A percentile compares a stretch with the other conserved stretches of the same genome.
phyloP scores from a whole-genome alignment of 148 eudicot genomes.

The Chenopodium suecicum region DNA sequence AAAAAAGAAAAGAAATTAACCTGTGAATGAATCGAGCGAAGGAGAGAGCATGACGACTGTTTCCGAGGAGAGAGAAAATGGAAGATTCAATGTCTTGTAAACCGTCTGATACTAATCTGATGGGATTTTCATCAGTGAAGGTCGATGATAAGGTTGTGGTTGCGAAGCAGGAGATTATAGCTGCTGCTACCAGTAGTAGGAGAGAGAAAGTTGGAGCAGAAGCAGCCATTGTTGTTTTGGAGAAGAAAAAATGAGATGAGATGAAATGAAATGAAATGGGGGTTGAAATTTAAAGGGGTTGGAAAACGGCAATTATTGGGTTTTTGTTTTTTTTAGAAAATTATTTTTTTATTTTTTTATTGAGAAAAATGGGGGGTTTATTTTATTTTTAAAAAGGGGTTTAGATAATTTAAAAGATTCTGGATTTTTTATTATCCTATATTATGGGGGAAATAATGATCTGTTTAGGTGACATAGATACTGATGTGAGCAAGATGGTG shows the following conservation, averaged over 20 bases:
- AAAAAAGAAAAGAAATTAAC: slow-evolving; percentile 17
- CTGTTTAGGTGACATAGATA: neutral
- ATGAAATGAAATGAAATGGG: too few species aligned
- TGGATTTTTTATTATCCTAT: neutral
- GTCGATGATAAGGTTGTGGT: slow-evolving; percentile 34
- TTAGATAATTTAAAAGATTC: too few species aligned
- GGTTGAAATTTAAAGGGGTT: too few species aligned
- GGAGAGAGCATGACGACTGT: slow-evolving; percentile 67
- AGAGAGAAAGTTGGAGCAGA: neutral
- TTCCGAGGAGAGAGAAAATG: slow-evolving; percentile 50
- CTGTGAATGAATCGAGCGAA: slow-evolving; percentile 84
- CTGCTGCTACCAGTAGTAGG: slow-evolving; percentile 24
- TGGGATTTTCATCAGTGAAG: slow-evolving; percentile 70
- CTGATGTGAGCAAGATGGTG: too few species aligned
- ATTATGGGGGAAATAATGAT: neutral
- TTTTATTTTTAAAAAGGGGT: too few species aligned
- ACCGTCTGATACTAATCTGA: slow-evolving; percentile 65
- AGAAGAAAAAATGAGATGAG: neutral
- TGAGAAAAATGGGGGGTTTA: neutral
- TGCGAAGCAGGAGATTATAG: slow-evolving; percentile 24
- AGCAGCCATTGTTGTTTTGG: neutral
- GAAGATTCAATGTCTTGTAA: slow-evolving; percentile 48
- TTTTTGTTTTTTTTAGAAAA: neutral
- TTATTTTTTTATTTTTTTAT: neutral
- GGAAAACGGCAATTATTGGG: too few species aligned